Evolutionary conservation across 176 grass and related monocot genomes (phyloP).

Genomic region (Canna indica): DNA sequence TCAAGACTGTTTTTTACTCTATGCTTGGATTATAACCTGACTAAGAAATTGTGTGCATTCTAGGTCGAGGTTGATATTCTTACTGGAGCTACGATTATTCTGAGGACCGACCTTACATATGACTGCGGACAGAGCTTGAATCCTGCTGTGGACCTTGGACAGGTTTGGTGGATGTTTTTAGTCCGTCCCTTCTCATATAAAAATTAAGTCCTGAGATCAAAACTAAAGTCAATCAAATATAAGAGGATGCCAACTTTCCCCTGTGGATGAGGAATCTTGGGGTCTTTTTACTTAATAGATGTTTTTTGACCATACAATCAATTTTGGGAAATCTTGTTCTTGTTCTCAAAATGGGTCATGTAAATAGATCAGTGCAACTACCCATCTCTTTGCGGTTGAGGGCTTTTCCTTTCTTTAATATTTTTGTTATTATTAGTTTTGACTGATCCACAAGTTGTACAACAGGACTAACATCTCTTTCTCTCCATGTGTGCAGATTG

Average conservation of each 20-base stretch:
- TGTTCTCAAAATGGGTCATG: neutral
- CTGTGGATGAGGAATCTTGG: neutral
- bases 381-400: neutral
- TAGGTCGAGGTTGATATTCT: slow-evolving; percentile 95
- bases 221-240: neutral
- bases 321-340: neutral
- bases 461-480: neutral
- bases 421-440: neutral
- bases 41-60: slow-evolving; percentile 4
- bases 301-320: neutral
- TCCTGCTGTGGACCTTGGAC: slow-evolving; percentile 83
- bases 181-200: no score
- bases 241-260: neutral
- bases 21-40: neutral
- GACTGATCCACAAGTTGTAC: no score
- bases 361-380: neutral
- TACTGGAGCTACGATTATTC: slow-evolving; percentile 65
- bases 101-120: slow-evolving; percentile 74
- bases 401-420: no score
- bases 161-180: slow-evolving; percentile 34
- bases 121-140: slow-evolving; percentile 96
- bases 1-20: neutral
- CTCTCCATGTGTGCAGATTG: slow-evolving; percentile 13
- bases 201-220: no score
- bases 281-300: neutral